Evolutionary conservation across 1,284 basidiomycete species (phyloP), one percentile per base, ranked within the genome.

Genomic region (Trametes hirsuta): DNA sequence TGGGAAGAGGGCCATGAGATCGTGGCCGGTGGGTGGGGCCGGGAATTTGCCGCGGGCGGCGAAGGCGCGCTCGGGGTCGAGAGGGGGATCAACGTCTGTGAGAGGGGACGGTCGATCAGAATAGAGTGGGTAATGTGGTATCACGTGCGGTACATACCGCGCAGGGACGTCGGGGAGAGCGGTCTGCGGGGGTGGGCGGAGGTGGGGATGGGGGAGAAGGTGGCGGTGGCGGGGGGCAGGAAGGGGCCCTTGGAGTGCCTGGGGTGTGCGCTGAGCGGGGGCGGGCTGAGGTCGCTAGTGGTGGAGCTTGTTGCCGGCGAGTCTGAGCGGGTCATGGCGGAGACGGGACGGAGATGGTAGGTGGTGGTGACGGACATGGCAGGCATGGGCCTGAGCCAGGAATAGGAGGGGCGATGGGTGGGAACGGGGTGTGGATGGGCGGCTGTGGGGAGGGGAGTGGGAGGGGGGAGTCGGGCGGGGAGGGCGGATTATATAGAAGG

Each of bases 1-100:
- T 1, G 89, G 89, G 70, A 91, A 91, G 75, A 91, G 81, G 10
- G 86, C 86, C 89, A 91, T 91, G 66, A 91, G 81, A 64, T 91
- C 88, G 66, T 91, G 89, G 2, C 89, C 89, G 0, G 88, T 90
- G 4, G 87, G 86, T 1, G 89, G 89, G 0, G 86, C 81, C 22
- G 89, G 89, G 69, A 85, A 88, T 65, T 84, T 84, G 56, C 64
- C 64, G 50, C 84, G 76, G 6, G 77, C 73, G 5, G 74, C 70
- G 41, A 77, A 73, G 66, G 81, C 81, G 53, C 77, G 64, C 24
- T 58, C 58, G 30, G 55, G 73, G 36, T 78, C 73, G 58, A 82
- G 78, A 1, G 79, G 75, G 56, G 87, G 78, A 70, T 87, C 84
- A 64, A 88, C 75, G 69, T 87, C 86, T 87, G 65, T n/a, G 61